Evolutionary conservation across 1,139 yeast genomes (phyloP), one percentile per base, ranked within the genome.

Genomic region (Saccharomyces hybrid): DNA sequence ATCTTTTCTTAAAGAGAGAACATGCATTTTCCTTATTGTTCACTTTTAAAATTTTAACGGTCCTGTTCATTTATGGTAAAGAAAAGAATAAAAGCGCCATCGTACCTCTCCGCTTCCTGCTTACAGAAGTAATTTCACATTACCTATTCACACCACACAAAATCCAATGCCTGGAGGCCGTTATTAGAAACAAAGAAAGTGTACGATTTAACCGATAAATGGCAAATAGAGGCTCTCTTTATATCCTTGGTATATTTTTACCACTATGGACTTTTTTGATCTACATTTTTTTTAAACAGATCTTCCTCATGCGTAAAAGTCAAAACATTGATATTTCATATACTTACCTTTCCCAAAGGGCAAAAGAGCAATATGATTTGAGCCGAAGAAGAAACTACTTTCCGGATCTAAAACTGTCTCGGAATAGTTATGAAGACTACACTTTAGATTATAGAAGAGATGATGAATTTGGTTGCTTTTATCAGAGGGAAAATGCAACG

Each of bases 401-500:
- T 3, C 38, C 38, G 14, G 38, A 32, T 13, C 3, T 55, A 79
- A 57, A 79, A 75, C 62, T 63, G 38, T 78, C 79, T 61, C 77
- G 78, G 56, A 67, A 70, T 52, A 63, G 77, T 49, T 79, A 76
- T 58, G 67, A 67, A 51, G 78, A 78, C 20, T 14, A 34, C 27
- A 34, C 41, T 16, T 41, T 41, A 34, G 14, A 41, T 27, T 32
- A 32, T 32, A 32, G 38, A 32, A 32, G 38, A 32, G 2, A 32
- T 3, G 14, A 32, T n/a, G 20, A 32, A 13, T 32, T 5, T 32
- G 38, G 38, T 13, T 13, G 14, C 38, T 11, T 32, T 23, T 42
- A 57, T 29, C 59, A 63, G 14, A 68, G 64, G 49, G 85, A 83
- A 53, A 81, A 80, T 67, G 89, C 88, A 1, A 82, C 87, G 0